A percentile compares a stretch with the other conserved stretches of the same genome.
phyloP scores from a whole-genome alignment of 768 basidiomycete species.

The Trametes maxima region DNA sequence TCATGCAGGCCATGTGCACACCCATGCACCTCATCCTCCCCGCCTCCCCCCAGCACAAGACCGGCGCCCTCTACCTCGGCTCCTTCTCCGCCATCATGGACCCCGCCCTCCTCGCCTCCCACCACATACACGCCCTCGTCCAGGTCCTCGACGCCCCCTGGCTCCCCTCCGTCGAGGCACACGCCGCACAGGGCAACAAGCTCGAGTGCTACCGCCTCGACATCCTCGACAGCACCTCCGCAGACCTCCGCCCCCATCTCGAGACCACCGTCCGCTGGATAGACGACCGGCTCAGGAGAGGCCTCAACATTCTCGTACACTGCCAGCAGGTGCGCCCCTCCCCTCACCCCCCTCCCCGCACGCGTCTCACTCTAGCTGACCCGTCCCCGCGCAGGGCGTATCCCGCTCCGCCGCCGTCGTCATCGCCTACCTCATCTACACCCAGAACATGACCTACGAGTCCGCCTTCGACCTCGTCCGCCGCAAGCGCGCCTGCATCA shows the following conservation, averaged over 20 bases:
- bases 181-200: slow-evolving; percentile 34
- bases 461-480: slow-evolving; percentile 61
- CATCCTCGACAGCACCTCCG: slow-evolving; percentile 61
- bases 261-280: slow-evolving; percentile 71
- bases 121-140: slow-evolving; percentile 61
- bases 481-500: slow-evolving; percentile 68
- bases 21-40: slow-evolving; percentile 78
- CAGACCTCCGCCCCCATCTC: slow-evolving; percentile 68
- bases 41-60: slow-evolving; percentile 30
- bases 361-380: slow-evolving; percentile 8
- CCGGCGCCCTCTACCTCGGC: slow-evolving; percentile 69
- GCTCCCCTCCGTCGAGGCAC: slow-evolving; percentile 45
- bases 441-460: slow-evolving; percentile 73
- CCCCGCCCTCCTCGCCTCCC: slow-evolving; percentile 47
- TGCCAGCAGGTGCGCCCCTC: slow-evolving; percentile 70
- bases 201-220: slow-evolving; percentile 63
- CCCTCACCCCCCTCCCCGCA: neutral
- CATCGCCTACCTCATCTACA: slow-evolving; percentile 80
- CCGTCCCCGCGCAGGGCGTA: slow-evolving; percentile 57
- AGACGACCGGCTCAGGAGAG: slow-evolving; percentile 57
- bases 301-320: slow-evolving; percentile 73
- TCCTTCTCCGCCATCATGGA: slow-evolving; percentile 65
- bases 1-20: slow-evolving; percentile 83
- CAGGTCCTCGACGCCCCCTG: slow-evolving; percentile 70
- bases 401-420: slow-evolving; percentile 78